Evolutionary conservation across 805 yeast species (phyloP).

Genomic region (Candida khao-thaluensis): DNA sequence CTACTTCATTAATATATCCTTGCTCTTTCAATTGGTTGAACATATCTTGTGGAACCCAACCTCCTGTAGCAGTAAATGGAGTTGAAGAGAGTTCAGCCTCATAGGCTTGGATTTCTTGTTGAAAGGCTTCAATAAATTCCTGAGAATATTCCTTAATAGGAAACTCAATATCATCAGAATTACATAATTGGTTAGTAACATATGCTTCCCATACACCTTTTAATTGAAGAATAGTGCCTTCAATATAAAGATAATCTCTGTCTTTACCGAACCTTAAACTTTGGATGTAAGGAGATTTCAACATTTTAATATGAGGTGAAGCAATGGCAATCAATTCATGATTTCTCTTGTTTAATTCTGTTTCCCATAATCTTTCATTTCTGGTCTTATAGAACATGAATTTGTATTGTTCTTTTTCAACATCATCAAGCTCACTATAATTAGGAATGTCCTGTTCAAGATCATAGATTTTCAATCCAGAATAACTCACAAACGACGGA

Average conservation of each 20-base stretch:
- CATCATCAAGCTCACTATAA: constrained; percentile 62
- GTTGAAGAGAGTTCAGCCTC: constrained; percentile 64
- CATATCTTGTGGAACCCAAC: constrained; percentile 96
- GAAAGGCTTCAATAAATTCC: constrained; percentile 57
- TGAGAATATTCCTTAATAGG: constrained; percentile 62
- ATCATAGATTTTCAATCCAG: constrained; percentile 83
- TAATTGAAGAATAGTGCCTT: constrained; percentile 64
- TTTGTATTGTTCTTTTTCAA: constrained; percentile 75
- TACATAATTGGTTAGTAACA: constrained; percentile 55
- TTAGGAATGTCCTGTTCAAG: constrained; percentile 72
- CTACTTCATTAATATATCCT: constrained; percentile 60
- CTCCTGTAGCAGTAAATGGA: constrained; percentile 88
- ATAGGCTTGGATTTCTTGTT: constrained; percentile 58
- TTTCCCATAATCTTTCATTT: constrained; percentile 88
- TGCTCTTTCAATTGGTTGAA: constrained; percentile 67
- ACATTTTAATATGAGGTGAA: constrained; percentile 75
- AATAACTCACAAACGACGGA: constrained; percentile 83
- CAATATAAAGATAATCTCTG: constrained; percentile 61
- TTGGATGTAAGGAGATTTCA: constrained; percentile 62
- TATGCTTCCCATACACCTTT: constrained; percentile 69
- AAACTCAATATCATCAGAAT: constrained; percentile 39
- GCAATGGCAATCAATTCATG: constrained; percentile 76
- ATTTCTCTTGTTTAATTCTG: constrained; percentile 60
- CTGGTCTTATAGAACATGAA: constrained; percentile 88
- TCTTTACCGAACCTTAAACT: constrained; percentile 58